Evolutionary conservation across 495 filamentous ascomycete genomes (phyloP).

Genomic region (Friedmanniomyces endolithicus): DNA sequence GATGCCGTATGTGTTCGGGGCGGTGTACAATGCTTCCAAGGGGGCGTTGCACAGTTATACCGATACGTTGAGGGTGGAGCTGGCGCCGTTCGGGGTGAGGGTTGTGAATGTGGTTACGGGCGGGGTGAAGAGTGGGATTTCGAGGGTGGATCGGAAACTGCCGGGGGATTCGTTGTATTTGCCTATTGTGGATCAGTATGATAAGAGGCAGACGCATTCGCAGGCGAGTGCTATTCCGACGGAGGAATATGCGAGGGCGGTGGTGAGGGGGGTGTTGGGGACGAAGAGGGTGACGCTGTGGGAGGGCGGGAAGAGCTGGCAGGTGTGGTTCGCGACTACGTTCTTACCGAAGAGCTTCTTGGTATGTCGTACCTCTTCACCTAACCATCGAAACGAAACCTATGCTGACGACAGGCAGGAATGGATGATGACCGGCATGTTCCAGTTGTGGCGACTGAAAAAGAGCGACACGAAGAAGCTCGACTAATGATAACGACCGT

Average conservation of each 20-base stretch:
- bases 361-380: conserved; percentile 9
- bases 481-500: neutral
- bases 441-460: conserved; percentile 20
- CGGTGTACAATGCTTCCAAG: conserved; percentile 52
- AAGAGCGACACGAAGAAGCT: conserved; percentile 10
- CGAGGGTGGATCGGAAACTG: conserved; percentile 39
- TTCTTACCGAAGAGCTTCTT: conserved; percentile 28
- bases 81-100: conserved; percentile 36
- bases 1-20: conserved; percentile 32
- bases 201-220: conserved; percentile 41
- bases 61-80: conserved; percentile 47
- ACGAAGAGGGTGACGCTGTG: conserved; percentile 42
- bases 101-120: conserved; percentile 46
- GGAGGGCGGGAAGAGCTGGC: conserved; percentile 36
- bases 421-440: conserved; percentile 9
- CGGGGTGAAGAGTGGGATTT: conserved; percentile 48
- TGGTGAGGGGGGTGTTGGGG: conserved; percentile 43
- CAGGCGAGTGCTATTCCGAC: conserved; percentile 44
- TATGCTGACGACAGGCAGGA: conserved; percentile 7
- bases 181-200: conserved; percentile 41
- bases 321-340: conserved; percentile 39
- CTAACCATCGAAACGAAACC: neutral
- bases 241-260: conserved; percentile 42
- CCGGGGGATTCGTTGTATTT: conserved; percentile 39
- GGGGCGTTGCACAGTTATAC: conserved; percentile 50